Evolutionary conservation across 768 basidiomycete species (phyloP).

Genomic region (Suillus hirtellus): DNA sequence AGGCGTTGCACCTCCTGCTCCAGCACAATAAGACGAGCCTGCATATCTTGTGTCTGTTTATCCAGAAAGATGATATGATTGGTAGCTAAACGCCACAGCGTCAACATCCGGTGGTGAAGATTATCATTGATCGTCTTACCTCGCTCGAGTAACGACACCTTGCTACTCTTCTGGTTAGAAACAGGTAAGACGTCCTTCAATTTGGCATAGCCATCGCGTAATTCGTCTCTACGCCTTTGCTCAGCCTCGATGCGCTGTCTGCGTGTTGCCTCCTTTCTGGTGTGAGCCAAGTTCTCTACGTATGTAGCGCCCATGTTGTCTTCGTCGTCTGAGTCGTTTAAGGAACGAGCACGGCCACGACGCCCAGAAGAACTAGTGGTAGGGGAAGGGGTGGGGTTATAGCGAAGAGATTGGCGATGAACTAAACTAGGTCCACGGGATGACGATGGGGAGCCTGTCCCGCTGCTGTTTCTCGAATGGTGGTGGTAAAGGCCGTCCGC

Average conservation of each 20-base stretch:
- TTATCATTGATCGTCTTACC: conserved; percentile 45
- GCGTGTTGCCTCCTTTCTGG: conserved; percentile 81
- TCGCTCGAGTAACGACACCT: conserved; percentile 85
- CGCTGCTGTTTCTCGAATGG: conserved; percentile 69
- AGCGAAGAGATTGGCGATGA: conserved; percentile 67
- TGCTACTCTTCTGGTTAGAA: conserved; percentile 89
- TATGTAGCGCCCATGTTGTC: conserved; percentile 63
- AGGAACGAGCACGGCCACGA: conserved; percentile 63
- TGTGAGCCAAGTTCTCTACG: conserved; percentile 71
- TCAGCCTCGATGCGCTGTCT: conserved; percentile 88
- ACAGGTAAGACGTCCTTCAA: conserved; percentile 85
- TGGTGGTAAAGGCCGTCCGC: conserved; percentile 76
- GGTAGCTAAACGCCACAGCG: conserved; percentile 51
- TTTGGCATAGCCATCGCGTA: conserved; percentile 86
- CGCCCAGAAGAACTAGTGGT: conserved; percentile 68
- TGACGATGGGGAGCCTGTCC: conserved; percentile 74
- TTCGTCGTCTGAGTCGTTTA: conserved; percentile 77
- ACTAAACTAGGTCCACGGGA: conserved; percentile 77
- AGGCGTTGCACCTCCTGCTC: conserved; percentile 73
- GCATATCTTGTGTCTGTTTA: conserved; percentile 69
- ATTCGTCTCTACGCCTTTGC: conserved; percentile 84
- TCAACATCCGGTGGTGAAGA: conserved; percentile 13
- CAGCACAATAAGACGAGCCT: conserved; percentile 61
- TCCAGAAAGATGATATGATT: conserved; percentile 77
- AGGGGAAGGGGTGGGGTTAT: conserved; percentile 82